Evolutionary conservation across 2,329 filamentous ascomycete species (phyloP), one percentile per base, ranked within the genome.

Genomic region (Capronia epimyces): DNA sequence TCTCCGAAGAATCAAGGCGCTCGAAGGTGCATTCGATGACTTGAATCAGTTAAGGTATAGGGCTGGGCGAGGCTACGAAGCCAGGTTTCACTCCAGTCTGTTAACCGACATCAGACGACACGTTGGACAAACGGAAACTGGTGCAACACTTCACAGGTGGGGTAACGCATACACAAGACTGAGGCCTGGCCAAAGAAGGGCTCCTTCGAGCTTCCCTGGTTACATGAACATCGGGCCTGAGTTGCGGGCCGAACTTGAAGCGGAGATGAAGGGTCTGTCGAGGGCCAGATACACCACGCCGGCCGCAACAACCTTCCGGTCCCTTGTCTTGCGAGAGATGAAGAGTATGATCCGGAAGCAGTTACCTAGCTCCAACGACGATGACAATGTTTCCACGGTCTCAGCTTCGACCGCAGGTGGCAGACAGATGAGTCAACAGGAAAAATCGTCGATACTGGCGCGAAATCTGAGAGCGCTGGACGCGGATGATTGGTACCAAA

Each of bases 361-460:
- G 20, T 75, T 98, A 32, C 93, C 93, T 0, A 95, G 89, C 64
- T 95, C 91, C 9, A 93, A 82, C 61, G 93, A 98, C 53, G 91
- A 97, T 60, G 93, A 98, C 65, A 87, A 85, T 55, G 88, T 93
- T 65, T 95, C 89, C 0, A 85, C 91, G 72, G 83, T 91, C 69
- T 90, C 90, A 1, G 78, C 83, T 0, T 94, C 90, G 2, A 96
- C 91, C 1, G 74, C 81, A 47, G 81, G 81, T 36, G 84, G 83
- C 22, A 80, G 80, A 52, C 80, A 83, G 56, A 72, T 84, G 36
- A 86, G 81, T 15, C 86, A 89, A 60, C 87, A 95, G 63, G 90
- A 97, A 59, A 96, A 93, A 65, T 95, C 90, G 0, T 83, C 86
- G 0, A 86, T 89, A 39, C 74, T 97, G 24, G 90, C 93, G 4